These are phyloP conservation scores for Candida michaelii DNA, from an alignment of 805 yeast species.

Conservation along the genomic window DNA sequence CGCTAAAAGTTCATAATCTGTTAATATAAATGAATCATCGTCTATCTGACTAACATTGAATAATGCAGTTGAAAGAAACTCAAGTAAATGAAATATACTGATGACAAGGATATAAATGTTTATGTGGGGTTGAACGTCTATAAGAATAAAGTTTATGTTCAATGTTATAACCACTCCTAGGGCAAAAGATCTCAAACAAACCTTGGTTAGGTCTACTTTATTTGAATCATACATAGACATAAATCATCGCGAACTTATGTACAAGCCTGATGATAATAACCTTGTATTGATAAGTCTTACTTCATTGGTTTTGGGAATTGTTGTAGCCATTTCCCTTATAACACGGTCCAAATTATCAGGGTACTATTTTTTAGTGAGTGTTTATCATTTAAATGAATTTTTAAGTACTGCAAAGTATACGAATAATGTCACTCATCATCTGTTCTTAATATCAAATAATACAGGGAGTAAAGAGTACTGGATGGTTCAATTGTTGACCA, in stretches of 20 bases:
- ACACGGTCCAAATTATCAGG: constrained; percentile 1
- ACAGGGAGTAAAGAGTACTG: constrained; percentile 32
- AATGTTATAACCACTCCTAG: constrained; percentile 28
- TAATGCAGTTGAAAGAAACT: constrained; percentile 75
- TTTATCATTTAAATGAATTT: constrained; percentile 26
- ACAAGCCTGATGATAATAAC: constrained; percentile 17
- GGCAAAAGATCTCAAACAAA: constrained; percentile 31
- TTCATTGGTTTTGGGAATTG: constrained; percentile 20
- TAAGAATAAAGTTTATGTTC: constrained; percentile 11
- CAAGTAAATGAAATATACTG: constrained; percentile 73
- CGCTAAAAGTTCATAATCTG: constrained; percentile 29
- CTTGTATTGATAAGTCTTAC: constrained; percentile 21
- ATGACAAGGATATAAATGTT: constrained; percentile 51
- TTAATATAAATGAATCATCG: constrained; percentile 51
- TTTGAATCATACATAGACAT: constrained; percentile 22
- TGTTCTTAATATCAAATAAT: constrained; percentile 37
- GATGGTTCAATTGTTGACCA: constrained; percentile 25
- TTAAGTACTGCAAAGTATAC: constrained; percentile 24
- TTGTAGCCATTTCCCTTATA: constrained; percentile 12
- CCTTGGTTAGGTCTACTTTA: constrained; percentile 29
- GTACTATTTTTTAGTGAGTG: constrained; percentile 1
- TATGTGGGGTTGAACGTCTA: neutral
- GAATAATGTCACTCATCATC: constrained; percentile 23
- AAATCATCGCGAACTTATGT: constrained; percentile 1
- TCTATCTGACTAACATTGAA: constrained; percentile 68